A percentile compares a stretch with the other conserved stretches of the same genome.
Evolutionary conservation across 805 yeast species (phyloP).

Genomic region (Metschnikowia lochheadii): DNA sequence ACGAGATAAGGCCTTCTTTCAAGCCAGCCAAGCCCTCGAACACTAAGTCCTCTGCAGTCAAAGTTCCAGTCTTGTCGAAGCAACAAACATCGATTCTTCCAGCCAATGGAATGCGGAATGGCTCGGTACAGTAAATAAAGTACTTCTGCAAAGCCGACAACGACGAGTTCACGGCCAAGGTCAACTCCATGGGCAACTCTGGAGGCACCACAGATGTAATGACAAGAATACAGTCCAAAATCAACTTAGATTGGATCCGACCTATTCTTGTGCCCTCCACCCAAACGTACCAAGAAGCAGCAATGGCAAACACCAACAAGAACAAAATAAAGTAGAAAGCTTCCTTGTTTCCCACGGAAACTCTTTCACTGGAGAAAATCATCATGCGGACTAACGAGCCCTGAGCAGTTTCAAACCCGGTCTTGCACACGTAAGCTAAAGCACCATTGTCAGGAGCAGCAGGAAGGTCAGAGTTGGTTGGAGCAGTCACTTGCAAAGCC

Average conservation of each 20-base stretch:
- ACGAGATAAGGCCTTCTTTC: constrained; percentile 43
- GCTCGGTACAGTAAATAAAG: constrained; percentile 95
- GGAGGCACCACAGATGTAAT: constrained; percentile 98
- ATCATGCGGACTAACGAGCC: constrained; percentile 96
- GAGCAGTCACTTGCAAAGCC: constrained; percentile 83
- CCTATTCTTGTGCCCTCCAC: constrained; percentile 95
- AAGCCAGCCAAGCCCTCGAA: constrained; percentile 96
- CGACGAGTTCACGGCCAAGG: constrained; percentile 95
- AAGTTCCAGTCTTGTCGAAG: constrained; percentile 96
- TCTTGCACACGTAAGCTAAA: constrained; percentile 80
- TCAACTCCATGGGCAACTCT: constrained; percentile 97
- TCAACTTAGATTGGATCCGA: constrained; percentile 87
- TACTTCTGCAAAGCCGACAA: constrained; percentile 81
- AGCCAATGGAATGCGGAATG: constrained; percentile 95
- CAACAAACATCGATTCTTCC: constrained; percentile 98
- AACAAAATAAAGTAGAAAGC: constrained; percentile 90
- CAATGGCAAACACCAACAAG: constrained; percentile 83
- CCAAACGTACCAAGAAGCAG: constrained; percentile 98
- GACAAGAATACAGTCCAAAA: constrained; percentile 92
- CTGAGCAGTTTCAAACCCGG: constrained; percentile 98
- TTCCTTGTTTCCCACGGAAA: constrained; percentile 92
- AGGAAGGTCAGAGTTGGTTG: constrained; percentile 49
- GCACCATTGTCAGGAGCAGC: constrained; percentile 91
- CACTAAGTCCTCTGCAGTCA: constrained; percentile 93
- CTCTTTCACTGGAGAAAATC: constrained; percentile 96